Base-by-base conservation (phyloP, 805 yeast species). In the Kregervanrija delftensis region DNA sequence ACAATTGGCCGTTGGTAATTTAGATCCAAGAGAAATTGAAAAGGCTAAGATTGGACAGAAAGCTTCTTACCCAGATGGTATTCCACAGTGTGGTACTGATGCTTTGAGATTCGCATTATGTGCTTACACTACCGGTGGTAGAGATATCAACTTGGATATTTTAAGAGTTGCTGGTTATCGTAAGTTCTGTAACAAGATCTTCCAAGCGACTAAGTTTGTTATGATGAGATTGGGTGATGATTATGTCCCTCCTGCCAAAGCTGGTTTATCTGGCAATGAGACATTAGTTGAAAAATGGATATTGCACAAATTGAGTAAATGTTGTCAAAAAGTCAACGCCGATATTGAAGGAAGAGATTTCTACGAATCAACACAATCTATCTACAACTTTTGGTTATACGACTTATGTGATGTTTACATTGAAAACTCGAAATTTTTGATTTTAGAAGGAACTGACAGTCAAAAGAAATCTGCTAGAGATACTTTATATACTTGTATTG, bases 31-130 rank as follows among this genome's bases (percentile, higher is more conserved):
- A 54, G 99, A 91, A 70, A 71, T 91, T 56, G 86, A 77, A 63
- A 86, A 78, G 66, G 97, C 98, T 28, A 80, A 77, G 57, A 79
- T 75, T 37, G 98, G 98, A 50, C 98, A 93, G 71, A 79, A 75
- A 57, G 73, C 79, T 59, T 82, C 95, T 11, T 91, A 89, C 74
- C 99, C 99, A 53, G 81, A 82, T 56, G 99, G 99, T 72, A 90
- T 91, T 55, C 97, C 98, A 46, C 96, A 93, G 72, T 93, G 99
- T 77, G 99, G 99, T 73, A 90, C 98, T 41, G 99, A 93, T 68
- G 99, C 99, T 38, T 73, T 93, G 71, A 83, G 99, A 73, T 93
- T 93, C 64, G 98, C 99, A 35, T 77, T 91, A 54, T 93, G 98
- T 78, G 96, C 97, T 43, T 93, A 91, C 74, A 85, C 96, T 43